Percentiles rank a stretch among this genome's conserved stretches.
Evolutionary conservation across 495 filamentous ascomycete genomes (phyloP).

Genomic region (Paragyromitra xinjiangensis): DNA sequence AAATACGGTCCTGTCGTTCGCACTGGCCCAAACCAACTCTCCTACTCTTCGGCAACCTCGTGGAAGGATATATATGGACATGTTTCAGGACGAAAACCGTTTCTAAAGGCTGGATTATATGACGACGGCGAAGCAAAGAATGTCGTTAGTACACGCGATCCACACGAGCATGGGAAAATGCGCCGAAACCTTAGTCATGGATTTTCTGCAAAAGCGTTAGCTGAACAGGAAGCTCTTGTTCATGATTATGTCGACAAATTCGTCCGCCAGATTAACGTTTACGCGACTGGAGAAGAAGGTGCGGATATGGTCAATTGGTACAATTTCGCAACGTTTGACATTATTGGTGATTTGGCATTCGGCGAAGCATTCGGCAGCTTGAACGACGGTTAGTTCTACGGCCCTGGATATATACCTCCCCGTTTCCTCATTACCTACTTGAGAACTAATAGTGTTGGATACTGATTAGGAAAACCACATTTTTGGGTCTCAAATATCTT

Average conservation of each 20-base stretch:
- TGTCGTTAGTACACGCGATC: constrained; percentile 49
- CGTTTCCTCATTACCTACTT: neutral
- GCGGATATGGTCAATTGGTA: constrained; percentile 62
- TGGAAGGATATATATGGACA: constrained; percentile 74
- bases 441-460: neutral
- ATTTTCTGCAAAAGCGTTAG: constrained; percentile 65
- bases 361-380: constrained; percentile 44
- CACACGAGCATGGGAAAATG: constrained; percentile 59
- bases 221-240: constrained; percentile 64
- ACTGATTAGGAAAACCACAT: constrained; percentile 54
- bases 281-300: constrained; percentile 43
- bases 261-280: constrained; percentile 58
- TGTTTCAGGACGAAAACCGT: constrained; percentile 48
- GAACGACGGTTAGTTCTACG: constrained; percentile 28
- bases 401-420: no score
- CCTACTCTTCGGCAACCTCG: constrained; percentile 66
- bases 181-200: constrained; percentile 63
- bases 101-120: constrained; percentile 56
- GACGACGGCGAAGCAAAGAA: constrained; percentile 45
- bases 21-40: constrained; percentile 71
- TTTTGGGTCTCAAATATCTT: constrained; percentile 63
- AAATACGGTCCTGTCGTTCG: constrained; percentile 69
- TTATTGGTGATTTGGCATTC: constrained; percentile 67
- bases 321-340: constrained; percentile 67
- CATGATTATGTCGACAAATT: constrained; percentile 64